These are phyloP conservation scores for Cryptococcus floricola DNA, from an alignment of 1,284 basidiomycete species.

Conservation along the genomic window DNA sequence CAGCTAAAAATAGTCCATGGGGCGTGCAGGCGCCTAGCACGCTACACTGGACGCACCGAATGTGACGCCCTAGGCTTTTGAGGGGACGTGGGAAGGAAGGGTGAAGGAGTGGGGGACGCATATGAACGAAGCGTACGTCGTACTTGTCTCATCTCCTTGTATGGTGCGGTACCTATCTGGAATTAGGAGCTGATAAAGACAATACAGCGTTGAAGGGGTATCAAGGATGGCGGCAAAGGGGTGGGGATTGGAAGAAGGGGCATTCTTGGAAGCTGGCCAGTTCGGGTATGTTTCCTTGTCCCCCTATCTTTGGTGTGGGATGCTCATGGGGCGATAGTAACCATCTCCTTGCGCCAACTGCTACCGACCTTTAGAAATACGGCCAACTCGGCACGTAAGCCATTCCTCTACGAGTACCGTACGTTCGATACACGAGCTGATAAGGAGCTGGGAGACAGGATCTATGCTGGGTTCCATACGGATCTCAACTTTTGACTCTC, in stretches of 20 bases:
- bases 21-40: no score
- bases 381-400: conserved; percentile 56
- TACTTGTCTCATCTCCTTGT: not conserved
- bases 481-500: conserved; percentile 62
- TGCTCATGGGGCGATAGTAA: conserved; percentile 55
- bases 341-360: conserved; percentile 84
- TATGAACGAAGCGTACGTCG: conserved; percentile 75
- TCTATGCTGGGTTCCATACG: conserved; percentile 83
- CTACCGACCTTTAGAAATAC: conserved; percentile 77
- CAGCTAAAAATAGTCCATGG: no score
- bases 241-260: conserved; percentile 63
- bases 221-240: conserved; percentile 79
- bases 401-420: not conserved
- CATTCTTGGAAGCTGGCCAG: conserved; percentile 70
- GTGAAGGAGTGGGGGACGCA: conserved; percentile 76
- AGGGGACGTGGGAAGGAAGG: conserved; percentile 59
- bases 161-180: not conserved
- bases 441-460: conserved; percentile 52
- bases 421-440: not conserved
- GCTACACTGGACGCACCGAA: conserved; percentile 76
- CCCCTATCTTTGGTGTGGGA: not conserved
- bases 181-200: not conserved
- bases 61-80: conserved; percentile 65
- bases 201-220: conserved; percentile 65
- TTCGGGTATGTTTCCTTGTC: conserved; percentile 59